Evolutionary conservation across 192 early-diverging fungal genomes (phyloP).

Genomic region (Rhizoclosmatium globosum): DNA sequence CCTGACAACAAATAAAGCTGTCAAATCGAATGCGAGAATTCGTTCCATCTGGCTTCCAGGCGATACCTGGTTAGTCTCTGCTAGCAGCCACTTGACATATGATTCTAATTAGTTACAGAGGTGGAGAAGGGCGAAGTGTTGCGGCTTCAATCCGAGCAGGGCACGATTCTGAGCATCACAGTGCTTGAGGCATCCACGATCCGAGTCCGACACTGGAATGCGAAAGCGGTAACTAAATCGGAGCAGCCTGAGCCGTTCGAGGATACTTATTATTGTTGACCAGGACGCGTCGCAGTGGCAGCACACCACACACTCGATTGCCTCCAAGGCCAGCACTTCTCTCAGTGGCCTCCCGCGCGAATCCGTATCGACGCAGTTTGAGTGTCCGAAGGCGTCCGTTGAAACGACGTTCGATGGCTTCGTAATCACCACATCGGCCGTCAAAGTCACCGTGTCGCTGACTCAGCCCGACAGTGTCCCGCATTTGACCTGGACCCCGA

Average conservation of each 20-base stretch:
- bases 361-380: neutral
- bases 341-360: neutral
- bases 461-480: neutral
- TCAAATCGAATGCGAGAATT: neutral
- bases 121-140: conserved; percentile 6
- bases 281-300: too few relatives aligned
- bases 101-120: neutral
- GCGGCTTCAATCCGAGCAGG: conserved; percentile 9
- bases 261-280: too few relatives aligned
- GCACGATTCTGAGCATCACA: conserved; percentile 15
- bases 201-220: conserved; percentile 25
- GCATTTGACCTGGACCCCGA: neutral
- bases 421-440: conserved; percentile 13
- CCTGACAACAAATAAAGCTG: too few relatives aligned
- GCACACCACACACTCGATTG: neutral
- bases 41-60: neutral
- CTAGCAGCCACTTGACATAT: neutral
- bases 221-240: neutral
- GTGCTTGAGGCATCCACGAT: conserved; percentile 14
- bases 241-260: neutral
- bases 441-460: neutral
- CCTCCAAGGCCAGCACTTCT: neutral
- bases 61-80: neutral
- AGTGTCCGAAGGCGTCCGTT: conserved; percentile 6
- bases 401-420: neutral